A percentile compares a stretch with the other conserved stretches of the same genome.
Conservation (phyloP, 2,329 filamentous ascomycete genomes). For the Hymenoscyphus linearis region DNA sequence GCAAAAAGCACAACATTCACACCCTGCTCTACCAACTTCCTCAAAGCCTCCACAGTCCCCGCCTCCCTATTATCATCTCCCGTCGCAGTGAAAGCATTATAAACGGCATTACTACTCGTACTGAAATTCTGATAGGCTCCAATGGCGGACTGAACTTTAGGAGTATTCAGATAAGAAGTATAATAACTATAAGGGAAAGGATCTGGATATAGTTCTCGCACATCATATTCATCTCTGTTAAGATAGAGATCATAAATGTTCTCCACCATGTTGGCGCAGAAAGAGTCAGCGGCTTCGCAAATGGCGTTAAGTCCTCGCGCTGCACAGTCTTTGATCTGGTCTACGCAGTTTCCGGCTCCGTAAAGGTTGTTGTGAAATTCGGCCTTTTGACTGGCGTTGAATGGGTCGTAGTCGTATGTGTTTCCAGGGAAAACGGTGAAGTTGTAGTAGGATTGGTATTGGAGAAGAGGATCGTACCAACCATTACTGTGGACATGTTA, state of each 20-base stretch:
- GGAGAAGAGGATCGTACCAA: constrained; percentile 51
- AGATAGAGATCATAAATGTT: constrained; percentile 45
- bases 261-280: constrained; percentile 51
- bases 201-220: constrained; percentile 49
- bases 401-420: constrained; percentile 50
- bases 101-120: constrained; percentile 38
- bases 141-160: constrained; percentile 49
- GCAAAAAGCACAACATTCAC: constrained; percentile 65
- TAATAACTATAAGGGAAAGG: constrained; percentile 54
- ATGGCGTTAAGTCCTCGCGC: constrained; percentile 43
- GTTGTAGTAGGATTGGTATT: constrained; percentile 54
- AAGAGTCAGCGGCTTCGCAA: constrained; percentile 49
- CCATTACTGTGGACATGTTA: constrained; percentile 39
- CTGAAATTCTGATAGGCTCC: constrained; percentile 57
- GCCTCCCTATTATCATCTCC: constrained; percentile 45
- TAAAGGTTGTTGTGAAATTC: constrained; percentile 56
- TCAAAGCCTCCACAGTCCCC: constrained; percentile 45
- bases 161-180: constrained; percentile 51
- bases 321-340: constrained; percentile 51
- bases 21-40: constrained; percentile 54
- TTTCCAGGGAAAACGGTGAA: constrained; percentile 51
- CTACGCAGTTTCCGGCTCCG: constrained; percentile 54
- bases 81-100: constrained; percentile 40
- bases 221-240: constrained; percentile 54
- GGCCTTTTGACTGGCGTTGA: constrained; percentile 42